These are phyloP conservation scores for Dactylorhiza incarnata DNA, from an alignment of 106 monocot species.

Conservation along the genomic window DNA sequence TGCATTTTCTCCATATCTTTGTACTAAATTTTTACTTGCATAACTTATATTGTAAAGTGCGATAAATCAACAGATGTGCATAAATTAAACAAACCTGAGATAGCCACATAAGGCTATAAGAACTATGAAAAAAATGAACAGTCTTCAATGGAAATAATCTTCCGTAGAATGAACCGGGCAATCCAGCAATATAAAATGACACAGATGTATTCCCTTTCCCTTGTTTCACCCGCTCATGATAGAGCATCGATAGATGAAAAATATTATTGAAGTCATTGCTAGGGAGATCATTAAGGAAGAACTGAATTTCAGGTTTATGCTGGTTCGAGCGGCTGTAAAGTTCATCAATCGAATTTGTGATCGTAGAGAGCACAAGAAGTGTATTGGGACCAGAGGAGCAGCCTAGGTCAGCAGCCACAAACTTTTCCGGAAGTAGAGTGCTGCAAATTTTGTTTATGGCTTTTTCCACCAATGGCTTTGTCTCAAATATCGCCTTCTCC, in stretches of 20 bases:
- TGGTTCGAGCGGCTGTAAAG: not conserved
- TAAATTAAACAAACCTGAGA: constrained; percentile 23
- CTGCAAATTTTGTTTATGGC: constrained; percentile 9
- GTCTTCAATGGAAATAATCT: constrained; percentile 28
- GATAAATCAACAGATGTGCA: not conserved
- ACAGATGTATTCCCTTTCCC: not conserved
- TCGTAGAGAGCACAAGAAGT: constrained; percentile 18
- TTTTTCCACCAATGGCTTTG: constrained; percentile 19
- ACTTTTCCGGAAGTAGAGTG: constrained; percentile 1
- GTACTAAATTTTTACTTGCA: too few species aligned
- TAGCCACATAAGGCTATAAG: constrained; percentile 38
- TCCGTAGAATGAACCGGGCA: constrained; percentile 40
- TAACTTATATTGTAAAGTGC: too few species aligned
- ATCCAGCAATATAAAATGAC: constrained; percentile 18
- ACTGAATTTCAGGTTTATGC: constrained; percentile 11
- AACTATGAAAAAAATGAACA: constrained; percentile 32
- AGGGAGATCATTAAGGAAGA: constrained; percentile 39
- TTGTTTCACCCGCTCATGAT: not conserved
- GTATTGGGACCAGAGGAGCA: constrained; percentile 58
- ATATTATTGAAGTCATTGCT: constrained; percentile 40
- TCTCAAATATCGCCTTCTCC: not conserved
- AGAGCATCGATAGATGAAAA: not conserved
- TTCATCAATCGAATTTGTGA: constrained; percentile 11
- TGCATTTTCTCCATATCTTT: too few species aligned
- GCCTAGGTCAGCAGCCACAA: constrained; percentile 37